Conservation (phyloP, 345 rosid genomes). For the Eucalyptus coolabah region DNA sequence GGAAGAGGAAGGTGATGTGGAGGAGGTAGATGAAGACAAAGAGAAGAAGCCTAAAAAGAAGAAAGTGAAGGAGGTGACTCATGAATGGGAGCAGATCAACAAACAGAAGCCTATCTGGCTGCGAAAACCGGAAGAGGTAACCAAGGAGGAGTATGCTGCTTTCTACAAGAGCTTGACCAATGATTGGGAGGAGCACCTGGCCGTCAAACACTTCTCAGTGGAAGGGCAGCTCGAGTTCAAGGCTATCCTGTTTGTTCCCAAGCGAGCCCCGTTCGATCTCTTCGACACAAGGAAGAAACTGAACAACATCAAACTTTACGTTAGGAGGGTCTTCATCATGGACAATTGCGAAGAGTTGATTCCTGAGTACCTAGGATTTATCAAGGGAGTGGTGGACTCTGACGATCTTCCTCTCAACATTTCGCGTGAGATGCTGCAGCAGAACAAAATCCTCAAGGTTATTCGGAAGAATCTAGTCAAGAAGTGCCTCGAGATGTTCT, state of each 20-base stretch:
- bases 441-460: conserved; percentile 31
- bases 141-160: conserved; percentile 37
- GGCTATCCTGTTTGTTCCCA: conserved; percentile 38
- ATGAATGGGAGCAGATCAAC: conserved; percentile 45
- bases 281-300: conserved; percentile 43
- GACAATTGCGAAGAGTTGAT: conserved; percentile 30
- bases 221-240: conserved; percentile 54
- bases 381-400: conserved; percentile 23
- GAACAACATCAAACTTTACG: conserved; percentile 39
- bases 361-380: conserved; percentile 18
- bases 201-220: conserved; percentile 43
- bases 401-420: conserved; percentile 31
- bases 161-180: conserved; percentile 50
- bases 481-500: conserved; percentile 30
- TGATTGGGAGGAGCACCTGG: conserved; percentile 50
- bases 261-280: conserved; percentile 42
- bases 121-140: conserved; percentile 34
- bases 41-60: conserved; percentile 34
- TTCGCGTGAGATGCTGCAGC: conserved; percentile 18
- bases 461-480: conserved; percentile 23
- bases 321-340: conserved; percentile 26
- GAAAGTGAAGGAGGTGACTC: conserved; percentile 41
- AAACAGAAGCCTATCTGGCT: conserved; percentile 47
- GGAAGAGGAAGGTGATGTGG: conserved; percentile 37
- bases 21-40: conserved; percentile 38